Percentiles rank a stretch among this genome's conserved stretches.
phyloP scores from a whole-genome alignment of 2,329 filamentous ascomycete genomes.

The Exophiala bonariae region DNA sequence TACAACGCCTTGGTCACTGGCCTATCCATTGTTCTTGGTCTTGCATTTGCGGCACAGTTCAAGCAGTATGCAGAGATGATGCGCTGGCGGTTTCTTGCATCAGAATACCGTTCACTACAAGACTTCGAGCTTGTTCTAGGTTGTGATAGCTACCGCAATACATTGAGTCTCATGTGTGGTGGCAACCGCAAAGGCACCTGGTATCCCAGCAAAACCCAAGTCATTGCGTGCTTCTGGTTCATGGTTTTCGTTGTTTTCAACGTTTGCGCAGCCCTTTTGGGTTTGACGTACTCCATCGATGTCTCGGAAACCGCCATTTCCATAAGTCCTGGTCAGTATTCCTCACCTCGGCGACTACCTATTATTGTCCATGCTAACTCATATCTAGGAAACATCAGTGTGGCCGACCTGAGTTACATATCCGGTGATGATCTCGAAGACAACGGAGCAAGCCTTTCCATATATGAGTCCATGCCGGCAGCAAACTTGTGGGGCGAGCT shows the following conservation, averaged over 20 bases:
- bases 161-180: slow-evolving; percentile 12
- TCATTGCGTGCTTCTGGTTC: slow-evolving; percentile 16
- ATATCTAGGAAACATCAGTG: not conserved
- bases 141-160: slow-evolving; percentile 15
- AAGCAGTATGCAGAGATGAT: slow-evolving; percentile 23
- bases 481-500: slow-evolving; percentile 20
- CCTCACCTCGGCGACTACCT: no score
- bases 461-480: slow-evolving; percentile 10
- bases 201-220: slow-evolving; percentile 14
- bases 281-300: slow-evolving; percentile 25
- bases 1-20: slow-evolving; percentile 20
- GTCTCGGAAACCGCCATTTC: slow-evolving; percentile 8
- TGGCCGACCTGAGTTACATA: slow-evolving; percentile 15
- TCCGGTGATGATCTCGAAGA: not conserved
- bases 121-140: slow-evolving; percentile 21
- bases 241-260: slow-evolving; percentile 18
- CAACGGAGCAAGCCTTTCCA: slow-evolving; percentile 1
- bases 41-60: slow-evolving; percentile 18
- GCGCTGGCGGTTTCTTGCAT: slow-evolving; percentile 21
- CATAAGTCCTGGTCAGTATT: slow-evolving; percentile 4
- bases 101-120: slow-evolving; percentile 14
- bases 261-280: slow-evolving; percentile 17
- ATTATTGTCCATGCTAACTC: no score
- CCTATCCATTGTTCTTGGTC: slow-evolving; percentile 18
- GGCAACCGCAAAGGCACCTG: slow-evolving; percentile 7